Evolutionary conservation across 257 asterid species (phyloP).

Genomic region (Primulina huaijiensis): DNA sequence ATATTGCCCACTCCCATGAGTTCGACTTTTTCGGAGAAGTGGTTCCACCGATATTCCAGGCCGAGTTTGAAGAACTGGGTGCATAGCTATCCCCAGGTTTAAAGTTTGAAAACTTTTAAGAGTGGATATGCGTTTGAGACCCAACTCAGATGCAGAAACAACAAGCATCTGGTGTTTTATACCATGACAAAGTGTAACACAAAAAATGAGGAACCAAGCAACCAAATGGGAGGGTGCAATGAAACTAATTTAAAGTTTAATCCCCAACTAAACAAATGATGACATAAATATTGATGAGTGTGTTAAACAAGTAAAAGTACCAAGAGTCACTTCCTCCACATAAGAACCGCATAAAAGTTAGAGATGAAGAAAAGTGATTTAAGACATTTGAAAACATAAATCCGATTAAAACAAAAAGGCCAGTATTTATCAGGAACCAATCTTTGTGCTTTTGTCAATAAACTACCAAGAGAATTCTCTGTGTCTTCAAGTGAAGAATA

Average conservation of each 20-base stretch:
- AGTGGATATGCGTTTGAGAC: neutral
- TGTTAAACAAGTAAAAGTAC: neutral
- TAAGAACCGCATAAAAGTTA: too few relatives aligned
- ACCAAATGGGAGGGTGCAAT: neutral
- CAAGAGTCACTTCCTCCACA: too few relatives aligned
- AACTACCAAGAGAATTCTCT: neutral
- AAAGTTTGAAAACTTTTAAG: neutral
- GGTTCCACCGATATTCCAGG: neutral
- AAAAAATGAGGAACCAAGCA: neutral
- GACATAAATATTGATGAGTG: too few relatives aligned
- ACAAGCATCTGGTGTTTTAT: neutral
- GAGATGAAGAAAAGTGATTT: too few relatives aligned
- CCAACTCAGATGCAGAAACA: neutral
- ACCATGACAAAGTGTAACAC: neutral
- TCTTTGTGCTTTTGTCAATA: neutral
- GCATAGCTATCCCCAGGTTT: neutral
- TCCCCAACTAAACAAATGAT: neutral
- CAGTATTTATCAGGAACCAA: neutral
- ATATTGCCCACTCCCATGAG: neutral
- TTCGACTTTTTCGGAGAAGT: neutral
- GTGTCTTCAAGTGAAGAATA: neutral
- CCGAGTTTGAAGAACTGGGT: neutral
- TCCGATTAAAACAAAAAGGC: too few relatives aligned
- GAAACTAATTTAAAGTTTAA: neutral
- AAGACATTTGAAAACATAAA: too few relatives aligned